Evolutionary conservation across 23 red algal genomes (phyloP).

Genomic region (Cyanidiococcus yangmingshanensis): DNA sequence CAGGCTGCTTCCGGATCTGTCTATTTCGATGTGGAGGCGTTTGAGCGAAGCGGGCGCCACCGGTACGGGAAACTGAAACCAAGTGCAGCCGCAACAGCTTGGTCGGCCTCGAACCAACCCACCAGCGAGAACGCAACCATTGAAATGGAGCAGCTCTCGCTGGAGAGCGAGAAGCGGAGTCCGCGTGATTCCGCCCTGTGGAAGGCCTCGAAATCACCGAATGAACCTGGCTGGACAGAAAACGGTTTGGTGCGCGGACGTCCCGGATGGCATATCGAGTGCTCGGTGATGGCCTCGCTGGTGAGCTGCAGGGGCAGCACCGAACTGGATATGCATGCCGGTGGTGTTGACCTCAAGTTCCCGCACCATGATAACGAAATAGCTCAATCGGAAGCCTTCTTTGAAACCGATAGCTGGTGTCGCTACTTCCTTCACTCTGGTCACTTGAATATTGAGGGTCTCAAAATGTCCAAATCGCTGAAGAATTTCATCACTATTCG

Average conservation of each 20-base stretch:
- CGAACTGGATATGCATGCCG: constrained; percentile 72
- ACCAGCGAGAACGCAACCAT: too few species aligned
- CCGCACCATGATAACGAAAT: constrained; percentile 96
- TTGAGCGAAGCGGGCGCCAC: constrained; percentile 37
- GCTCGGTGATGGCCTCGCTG: constrained; percentile 81
- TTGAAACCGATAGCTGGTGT: constrained; percentile 60
- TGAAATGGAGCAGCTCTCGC: constrained; percentile 15
- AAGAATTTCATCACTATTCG: constrained; percentile 98
- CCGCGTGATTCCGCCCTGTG: constrained; percentile 81
- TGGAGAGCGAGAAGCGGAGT: constrained; percentile 46
- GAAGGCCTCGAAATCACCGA: constrained; percentile 57
- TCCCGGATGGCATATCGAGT: constrained; percentile 98
- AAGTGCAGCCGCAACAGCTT: constrained; percentile 40
- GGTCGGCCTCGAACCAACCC: background rate
- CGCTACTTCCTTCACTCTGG: constrained; percentile 86
- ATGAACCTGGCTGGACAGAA: constrained; percentile 58
- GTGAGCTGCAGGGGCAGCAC: constrained; percentile 36
- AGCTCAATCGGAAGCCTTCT: constrained; percentile 80
- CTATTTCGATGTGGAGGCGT: constrained; percentile 90
- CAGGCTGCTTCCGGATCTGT: constrained; percentile 49
- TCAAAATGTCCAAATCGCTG: constrained; percentile 99
- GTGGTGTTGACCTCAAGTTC: constrained; percentile 83
- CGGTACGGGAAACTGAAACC: constrained; percentile 87
- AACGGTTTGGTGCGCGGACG: constrained; percentile 57
- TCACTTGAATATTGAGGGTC: constrained; percentile 93